Percentiles rank a stretch among this genome's conserved stretches.
Evolutionary conservation across 176 grass and related monocot species (phyloP).

Genomic region (Musa schizocarpa): DNA sequence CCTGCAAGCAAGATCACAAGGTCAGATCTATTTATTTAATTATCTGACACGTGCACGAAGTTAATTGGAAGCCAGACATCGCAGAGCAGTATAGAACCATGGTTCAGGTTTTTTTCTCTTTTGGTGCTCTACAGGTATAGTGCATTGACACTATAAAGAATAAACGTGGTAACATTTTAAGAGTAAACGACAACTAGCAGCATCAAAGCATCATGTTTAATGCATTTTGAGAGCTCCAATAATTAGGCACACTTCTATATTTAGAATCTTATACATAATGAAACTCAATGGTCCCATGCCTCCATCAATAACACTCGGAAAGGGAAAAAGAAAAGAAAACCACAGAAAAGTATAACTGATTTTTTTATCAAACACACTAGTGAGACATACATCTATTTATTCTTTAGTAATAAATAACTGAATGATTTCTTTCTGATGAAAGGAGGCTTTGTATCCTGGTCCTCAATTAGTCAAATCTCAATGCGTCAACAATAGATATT

Average conservation of each 20-base stretch:
- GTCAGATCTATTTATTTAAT: not conserved
- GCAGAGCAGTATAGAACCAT: not conserved
- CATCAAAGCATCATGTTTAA: not conserved
- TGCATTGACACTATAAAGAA: not conserved
- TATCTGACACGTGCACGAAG: not conserved
- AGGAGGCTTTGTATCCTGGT: no score
- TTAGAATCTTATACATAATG: no score
- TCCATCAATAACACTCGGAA: not conserved
- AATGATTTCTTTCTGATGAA: no score
- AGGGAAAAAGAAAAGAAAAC: not conserved
- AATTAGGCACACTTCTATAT: not conserved
- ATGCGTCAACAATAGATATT: no score
- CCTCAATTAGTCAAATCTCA: no score
- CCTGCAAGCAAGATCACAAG: slow-evolving; percentile 28
- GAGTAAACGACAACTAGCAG: not conserved
- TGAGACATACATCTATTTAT: no score
- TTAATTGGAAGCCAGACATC: not conserved
- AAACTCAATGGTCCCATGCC: no score
- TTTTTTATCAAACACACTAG: no score
- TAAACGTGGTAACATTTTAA: not conserved
- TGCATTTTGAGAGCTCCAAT: not conserved
- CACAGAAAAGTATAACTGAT: not conserved
- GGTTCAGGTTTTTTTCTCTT: not conserved
- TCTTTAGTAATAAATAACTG: no score
- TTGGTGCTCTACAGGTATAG: not conserved